Percentiles rank a stretch among this genome's conserved stretches.
Evolutionary conservation across 176 grass and related monocot species (phyloP).

Genomic region (Melocanna baccifera): DNA sequence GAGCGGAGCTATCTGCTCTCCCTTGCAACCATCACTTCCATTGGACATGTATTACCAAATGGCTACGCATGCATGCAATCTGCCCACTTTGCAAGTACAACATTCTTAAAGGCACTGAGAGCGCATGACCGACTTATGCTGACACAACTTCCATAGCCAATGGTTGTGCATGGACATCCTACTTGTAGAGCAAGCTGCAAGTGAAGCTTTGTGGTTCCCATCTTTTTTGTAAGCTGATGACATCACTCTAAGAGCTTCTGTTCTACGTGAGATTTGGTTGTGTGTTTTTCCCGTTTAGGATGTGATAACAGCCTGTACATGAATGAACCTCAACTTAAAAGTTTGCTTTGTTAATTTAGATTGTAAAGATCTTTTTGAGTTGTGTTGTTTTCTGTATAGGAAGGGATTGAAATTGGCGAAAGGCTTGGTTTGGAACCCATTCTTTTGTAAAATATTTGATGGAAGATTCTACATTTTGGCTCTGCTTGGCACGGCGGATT

Average conservation of each 20-base stretch:
- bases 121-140: constrained; percentile 27
- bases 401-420: neutral
- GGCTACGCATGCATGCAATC: constrained; percentile 76
- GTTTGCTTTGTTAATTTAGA: neutral
- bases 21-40: constrained; percentile 96
- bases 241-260: constrained; percentile 13
- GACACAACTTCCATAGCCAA: constrained; percentile 19
- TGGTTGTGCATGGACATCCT: constrained; percentile 3
- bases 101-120: constrained; percentile 83
- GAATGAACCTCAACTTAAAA: constrained; percentile 1
- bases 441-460: neutral
- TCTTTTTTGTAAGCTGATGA: constrained; percentile 24
- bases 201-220: neutral
- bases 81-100: constrained; percentile 97
- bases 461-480: neutral
- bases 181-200: constrained; percentile 6
- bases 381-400: constrained; percentile 19
- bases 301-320: constrained; percentile 10
- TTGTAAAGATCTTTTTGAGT: constrained; percentile 31
- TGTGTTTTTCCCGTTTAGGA: constrained; percentile 9
- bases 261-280: constrained; percentile 15
- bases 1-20: constrained; percentile 68
- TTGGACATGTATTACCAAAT: constrained; percentile 73
- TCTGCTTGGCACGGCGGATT: neutral
- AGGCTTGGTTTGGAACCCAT: neutral